Evolutionary conservation across 2,329 filamentous ascomycete species (phyloP).

Genomic region (Aureobasidium sp.): DNA sequence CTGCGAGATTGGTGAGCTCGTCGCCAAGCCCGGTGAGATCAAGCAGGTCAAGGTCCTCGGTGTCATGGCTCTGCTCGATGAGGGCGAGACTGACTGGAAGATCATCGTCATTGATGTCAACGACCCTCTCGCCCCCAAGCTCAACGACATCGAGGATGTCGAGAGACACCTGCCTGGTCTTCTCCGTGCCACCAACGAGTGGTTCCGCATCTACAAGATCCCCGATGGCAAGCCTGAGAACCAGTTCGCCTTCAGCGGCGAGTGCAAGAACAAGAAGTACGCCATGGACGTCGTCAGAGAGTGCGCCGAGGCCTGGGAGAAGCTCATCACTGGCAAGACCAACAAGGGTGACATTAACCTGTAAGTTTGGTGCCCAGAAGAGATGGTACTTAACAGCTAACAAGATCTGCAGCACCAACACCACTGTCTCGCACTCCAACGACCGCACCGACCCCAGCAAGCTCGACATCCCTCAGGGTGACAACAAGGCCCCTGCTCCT

Average conservation of each 20-base stretch:
- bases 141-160: constrained; percentile 98
- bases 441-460: constrained; percentile 62
- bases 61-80: constrained; percentile 97
- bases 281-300: constrained; percentile 92
- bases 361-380: constrained; percentile 48
- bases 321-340: constrained; percentile 85
- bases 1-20: constrained; percentile 98
- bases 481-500: constrained; percentile 76
- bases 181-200: constrained; percentile 96
- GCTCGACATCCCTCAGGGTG: constrained; percentile 68
- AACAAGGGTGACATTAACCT: constrained; percentile 68
- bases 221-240: constrained; percentile 99
- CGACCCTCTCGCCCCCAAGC: constrained; percentile 90
- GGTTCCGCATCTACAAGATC: constrained; percentile 99
- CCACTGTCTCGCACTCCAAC: constrained; percentile 64
- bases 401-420: constrained; percentile 61
- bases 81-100: constrained; percentile 99
- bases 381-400: constrained; percentile 9
- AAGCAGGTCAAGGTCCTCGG: constrained; percentile 99
- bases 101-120: constrained; percentile 99
- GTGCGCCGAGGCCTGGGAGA: constrained; percentile 96
- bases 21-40: constrained; percentile 90
- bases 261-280: constrained; percentile 99
- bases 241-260: constrained; percentile 99
- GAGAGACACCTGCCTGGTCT: constrained; percentile 97